These are phyloP conservation scores for Rhododendron simsii DNA, from an alignment of 148 eudicot genomes.

Conservation along the genomic window DNA sequence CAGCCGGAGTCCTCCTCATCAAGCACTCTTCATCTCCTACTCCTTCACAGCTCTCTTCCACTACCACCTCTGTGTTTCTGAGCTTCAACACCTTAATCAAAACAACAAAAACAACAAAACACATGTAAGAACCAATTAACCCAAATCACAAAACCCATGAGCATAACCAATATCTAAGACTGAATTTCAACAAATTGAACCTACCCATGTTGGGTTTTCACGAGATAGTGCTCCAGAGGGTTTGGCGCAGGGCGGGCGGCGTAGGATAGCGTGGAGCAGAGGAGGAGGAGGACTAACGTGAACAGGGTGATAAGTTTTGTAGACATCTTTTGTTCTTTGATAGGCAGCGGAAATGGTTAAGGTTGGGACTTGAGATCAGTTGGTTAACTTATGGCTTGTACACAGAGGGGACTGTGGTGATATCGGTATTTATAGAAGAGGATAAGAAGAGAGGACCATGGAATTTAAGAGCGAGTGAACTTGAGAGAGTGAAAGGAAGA, in stretches of 20 bases:
- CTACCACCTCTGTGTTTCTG: slow-evolving; percentile 11
- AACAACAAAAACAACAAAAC: not conserved
- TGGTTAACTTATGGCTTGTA: not conserved
- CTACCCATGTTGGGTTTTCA: slow-evolving; percentile 13
- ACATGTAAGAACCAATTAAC: not conserved
- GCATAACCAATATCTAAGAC: not conserved
- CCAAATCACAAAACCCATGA: not conserved
- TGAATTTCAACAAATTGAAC: not conserved
- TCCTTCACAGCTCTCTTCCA: slow-evolving; percentile 36
- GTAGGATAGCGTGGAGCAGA: slow-evolving; percentile 18
- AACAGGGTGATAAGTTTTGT: no score
- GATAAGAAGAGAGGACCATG: not conserved
- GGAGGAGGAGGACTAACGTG: no score
- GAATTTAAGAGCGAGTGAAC: no score
- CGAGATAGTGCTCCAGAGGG: not conserved
- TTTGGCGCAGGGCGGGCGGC: slow-evolving; percentile 25
- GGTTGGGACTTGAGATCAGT: not conserved
- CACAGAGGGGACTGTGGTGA: not conserved
- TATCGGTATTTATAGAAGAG: slow-evolving; percentile 22
- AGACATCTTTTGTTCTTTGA: no score
- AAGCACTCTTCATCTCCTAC: no score
- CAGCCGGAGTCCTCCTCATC: slow-evolving; percentile 41
- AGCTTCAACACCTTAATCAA: slow-evolving; percentile 12
- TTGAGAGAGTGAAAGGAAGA: no score
- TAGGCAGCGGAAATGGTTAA: no score